Evolutionary conservation across 2,329 filamentous ascomycete species (phyloP).

Genomic region (Dendrostoma leiphaemia): DNA sequence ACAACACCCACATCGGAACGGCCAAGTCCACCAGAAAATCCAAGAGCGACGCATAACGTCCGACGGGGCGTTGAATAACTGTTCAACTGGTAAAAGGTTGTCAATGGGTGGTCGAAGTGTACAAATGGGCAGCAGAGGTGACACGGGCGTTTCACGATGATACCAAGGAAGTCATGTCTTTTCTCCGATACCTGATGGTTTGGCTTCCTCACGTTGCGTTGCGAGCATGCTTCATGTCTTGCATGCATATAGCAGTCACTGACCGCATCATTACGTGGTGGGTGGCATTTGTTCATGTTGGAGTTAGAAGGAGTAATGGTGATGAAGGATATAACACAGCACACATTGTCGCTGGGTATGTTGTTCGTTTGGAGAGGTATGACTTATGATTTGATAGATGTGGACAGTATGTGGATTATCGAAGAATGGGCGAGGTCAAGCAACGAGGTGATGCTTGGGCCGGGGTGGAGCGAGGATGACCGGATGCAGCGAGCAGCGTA

Average conservation of each 20-base stretch:
- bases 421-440: too few species aligned
- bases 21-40: conserved; percentile 73
- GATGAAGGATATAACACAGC: not conserved
- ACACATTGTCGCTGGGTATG: not conserved
- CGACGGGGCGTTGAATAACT: not conserved
- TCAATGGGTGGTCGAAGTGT: conserved; percentile 5
- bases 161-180: conserved; percentile 11
- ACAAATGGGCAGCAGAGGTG: not conserved
- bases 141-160: conserved; percentile 13
- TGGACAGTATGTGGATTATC: not conserved
- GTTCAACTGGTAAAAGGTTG: not conserved
- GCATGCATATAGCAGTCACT: not conserved
- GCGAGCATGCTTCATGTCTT: not conserved
- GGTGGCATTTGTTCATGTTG: not conserved
- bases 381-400: not conserved
- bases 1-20: conserved; percentile 90
- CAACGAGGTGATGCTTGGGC: too few species aligned
- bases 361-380: not conserved
- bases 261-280: not conserved
- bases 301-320: not conserved
- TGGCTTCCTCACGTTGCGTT: not conserved
- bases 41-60: conserved; percentile 33
- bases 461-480: too few species aligned
- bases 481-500: too few species aligned
- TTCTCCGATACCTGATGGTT: not conserved